Base-by-base conservation (phyloP, 2,329 filamentous ascomycete genomes). In the Ophiostoma pallidulum region DNA sequence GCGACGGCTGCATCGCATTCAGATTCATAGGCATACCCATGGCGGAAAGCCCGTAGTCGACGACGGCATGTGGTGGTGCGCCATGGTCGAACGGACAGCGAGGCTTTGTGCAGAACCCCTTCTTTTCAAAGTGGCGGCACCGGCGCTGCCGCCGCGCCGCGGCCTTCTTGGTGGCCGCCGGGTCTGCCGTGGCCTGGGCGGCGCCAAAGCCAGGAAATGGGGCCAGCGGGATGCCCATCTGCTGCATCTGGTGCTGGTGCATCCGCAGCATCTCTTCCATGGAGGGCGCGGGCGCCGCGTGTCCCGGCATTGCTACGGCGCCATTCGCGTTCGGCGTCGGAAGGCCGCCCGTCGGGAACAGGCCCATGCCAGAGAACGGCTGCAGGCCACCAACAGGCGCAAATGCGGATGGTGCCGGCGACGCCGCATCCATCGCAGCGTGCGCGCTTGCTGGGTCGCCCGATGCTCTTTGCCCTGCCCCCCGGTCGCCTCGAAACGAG, bases 111-210 rank as follows among this genome's bases (percentile, higher is more conserved):
- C 86, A 90, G 57, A 76, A 86, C 0, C 86, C 86, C 55, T 85
- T 85, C 1, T 67, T 76, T 49, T 87, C 82, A 56, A 84, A 88
- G 60, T 87, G 81, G 49, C 75, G 71, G 58, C 85, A 90, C 49
- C 77, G 71, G 48, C 70, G 63, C 53, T 64, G 68, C 41, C 62
- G 66, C 48, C 65, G 66, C 33, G 59, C 59, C 35, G 60, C 49
- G 16, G 32, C 41, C 8, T 8, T 16, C 19, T 16, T n/a, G n/a
- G n/a, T n/a, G n/a, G n/a, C n/a, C n/a, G n/a, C n/a, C n/a, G n/a
- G n/a, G n/a, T n/a, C n/a, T n/a, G n/a, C n/a, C n/a, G 43, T 24
- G 33, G 5, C 19, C 26, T 16, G 5, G 19, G 65, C 53, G 62
- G 68, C 56, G 49, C 7, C 24, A 24, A 41, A 42, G n/a, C n/a